Evolutionary conservation across 2,329 filamentous ascomycete genomes (phyloP).

Genomic region (Colletotrichum destructivum): DNA sequence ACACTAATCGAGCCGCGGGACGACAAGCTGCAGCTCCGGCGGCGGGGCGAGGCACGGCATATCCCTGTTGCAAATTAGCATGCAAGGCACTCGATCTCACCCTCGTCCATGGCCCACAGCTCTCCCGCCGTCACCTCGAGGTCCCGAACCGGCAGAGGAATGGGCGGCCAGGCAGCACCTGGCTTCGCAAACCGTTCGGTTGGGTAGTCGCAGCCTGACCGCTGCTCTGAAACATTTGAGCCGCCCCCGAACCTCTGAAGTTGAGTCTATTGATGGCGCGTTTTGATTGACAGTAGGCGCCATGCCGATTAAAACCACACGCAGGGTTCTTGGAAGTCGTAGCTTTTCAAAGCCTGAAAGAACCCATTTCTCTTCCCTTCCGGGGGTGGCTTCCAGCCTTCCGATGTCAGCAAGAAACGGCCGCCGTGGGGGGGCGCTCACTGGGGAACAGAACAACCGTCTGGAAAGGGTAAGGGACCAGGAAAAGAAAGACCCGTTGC

Average conservation of each 20-base stretch:
- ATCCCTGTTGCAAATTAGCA: conserved; percentile 18
- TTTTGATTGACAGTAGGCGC: neutral
- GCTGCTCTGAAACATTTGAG: conserved; percentile 3
- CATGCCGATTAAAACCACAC: conserved; percentile 8
- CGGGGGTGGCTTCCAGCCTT: conserved; percentile 22
- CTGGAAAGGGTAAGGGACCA: neutral
- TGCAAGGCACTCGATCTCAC: conserved; percentile 31
- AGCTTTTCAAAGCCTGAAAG: neutral
- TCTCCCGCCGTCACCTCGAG: conserved; percentile 7
- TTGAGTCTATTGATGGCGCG: neutral
- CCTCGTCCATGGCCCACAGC: neutral
- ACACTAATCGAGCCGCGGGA: neutral
- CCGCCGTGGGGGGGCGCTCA: neutral
- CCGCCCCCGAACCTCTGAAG: neutral
- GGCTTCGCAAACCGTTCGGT: neutral
- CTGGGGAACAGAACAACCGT: neutral
- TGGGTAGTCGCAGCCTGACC: neutral
- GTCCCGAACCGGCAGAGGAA: conserved; percentile 16
- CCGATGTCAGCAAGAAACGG: conserved; percentile 17
- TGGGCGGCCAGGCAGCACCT: neutral
- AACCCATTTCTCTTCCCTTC: neutral
- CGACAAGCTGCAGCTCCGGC: neutral
- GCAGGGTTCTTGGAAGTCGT: neutral
- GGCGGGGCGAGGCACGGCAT: neutral
- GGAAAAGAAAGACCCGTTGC: too few relatives aligned